Evolutionary conservation across 2,329 filamentous ascomycete genomes (phyloP).

Genomic region (Monosporascus sp.): DNA sequence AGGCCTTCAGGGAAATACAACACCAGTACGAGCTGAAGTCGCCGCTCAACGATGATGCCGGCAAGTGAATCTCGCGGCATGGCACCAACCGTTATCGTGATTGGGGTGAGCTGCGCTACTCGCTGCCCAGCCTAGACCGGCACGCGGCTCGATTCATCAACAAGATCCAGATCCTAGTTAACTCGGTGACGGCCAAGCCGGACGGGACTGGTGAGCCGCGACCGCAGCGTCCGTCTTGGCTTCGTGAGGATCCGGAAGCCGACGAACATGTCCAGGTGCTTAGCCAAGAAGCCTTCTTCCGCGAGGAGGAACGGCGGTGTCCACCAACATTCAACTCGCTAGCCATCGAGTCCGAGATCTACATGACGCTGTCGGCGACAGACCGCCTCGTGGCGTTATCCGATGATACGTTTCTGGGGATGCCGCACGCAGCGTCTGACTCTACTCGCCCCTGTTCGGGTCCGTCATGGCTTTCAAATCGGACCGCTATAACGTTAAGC

Average conservation of each 20-base stretch:
- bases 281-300: conserved; percentile 37
- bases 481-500: conserved; percentile 32
- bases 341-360: conserved; percentile 37
- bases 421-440: conserved; percentile 34
- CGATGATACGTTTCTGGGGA: conserved; percentile 38
- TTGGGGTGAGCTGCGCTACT: conserved; percentile 39
- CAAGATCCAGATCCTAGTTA: conserved; percentile 37
- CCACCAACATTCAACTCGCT: conserved; percentile 39
- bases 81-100: conserved; percentile 38
- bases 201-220: background rate
- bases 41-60: conserved; percentile 32
- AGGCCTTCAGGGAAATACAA: conserved; percentile 29
- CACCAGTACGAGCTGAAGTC: conserved; percentile 33
- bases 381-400: conserved; percentile 37
- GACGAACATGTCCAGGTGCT: conserved; percentile 29
- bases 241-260: conserved; percentile 27
- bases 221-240: conserved; percentile 30
- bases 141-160: conserved; percentile 35
- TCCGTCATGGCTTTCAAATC: conserved; percentile 36
- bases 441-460: conserved; percentile 37
- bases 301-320: conserved; percentile 29
- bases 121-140: conserved; percentile 35
- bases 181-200: conserved; percentile 23
- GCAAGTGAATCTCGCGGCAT: conserved; percentile 35
- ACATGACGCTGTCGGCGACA: conserved; percentile 34